Conservation (phyloP, 2,329 filamentous ascomycete genomes). For the Penicillium sp. region DNA sequence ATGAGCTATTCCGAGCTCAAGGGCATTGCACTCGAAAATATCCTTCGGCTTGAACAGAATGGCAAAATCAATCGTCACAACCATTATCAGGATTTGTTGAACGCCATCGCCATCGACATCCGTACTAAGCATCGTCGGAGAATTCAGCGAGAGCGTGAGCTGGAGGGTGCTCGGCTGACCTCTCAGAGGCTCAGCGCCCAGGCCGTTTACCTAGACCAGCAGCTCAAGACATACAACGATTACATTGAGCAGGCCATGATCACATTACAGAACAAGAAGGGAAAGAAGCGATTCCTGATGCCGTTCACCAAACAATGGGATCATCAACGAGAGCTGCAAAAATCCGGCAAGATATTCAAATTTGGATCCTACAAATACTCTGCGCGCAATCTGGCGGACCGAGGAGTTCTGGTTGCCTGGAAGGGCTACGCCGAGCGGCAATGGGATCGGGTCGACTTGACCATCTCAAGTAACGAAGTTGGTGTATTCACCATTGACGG, state of each 20-base stretch:
- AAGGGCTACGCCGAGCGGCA: slow-evolving; percentile 75
- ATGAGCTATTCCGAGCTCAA: slow-evolving; percentile 93
- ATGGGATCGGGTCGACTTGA: slow-evolving; percentile 90
- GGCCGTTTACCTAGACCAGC: slow-evolving; percentile 86
- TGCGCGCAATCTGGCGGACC: slow-evolving; percentile 81
- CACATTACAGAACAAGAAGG: slow-evolving; percentile 94
- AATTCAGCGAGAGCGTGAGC: slow-evolving; percentile 84
- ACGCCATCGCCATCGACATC: slow-evolving; percentile 94
- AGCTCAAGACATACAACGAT: slow-evolving; percentile 96
- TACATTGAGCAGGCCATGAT: slow-evolving; percentile 99
- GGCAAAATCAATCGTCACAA: slow-evolving; percentile 84
- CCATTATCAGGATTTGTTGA: slow-evolving; percentile 95
- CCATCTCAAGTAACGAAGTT: slow-evolving; percentile 89
- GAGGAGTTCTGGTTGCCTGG: slow-evolving; percentile 93
- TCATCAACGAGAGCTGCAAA: slow-evolving; percentile 92
- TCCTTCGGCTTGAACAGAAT: slow-evolving; percentile 80
- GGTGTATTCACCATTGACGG: slow-evolving; percentile 93
- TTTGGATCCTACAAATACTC: slow-evolving; percentile 99
- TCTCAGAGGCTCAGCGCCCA: slow-evolving; percentile 54
- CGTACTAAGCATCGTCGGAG: slow-evolving; percentile 92
- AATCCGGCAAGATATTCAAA: slow-evolving; percentile 88
- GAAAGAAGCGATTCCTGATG: slow-evolving; percentile 88
- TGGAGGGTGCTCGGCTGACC: slow-evolving; percentile 61
- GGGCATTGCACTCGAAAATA: slow-evolving; percentile 87
- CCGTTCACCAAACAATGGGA: slow-evolving; percentile 99